These are phyloP conservation scores for Cladosporium austrohemisphaericum DNA, from an alignment of 2,329 filamentous ascomycete species.

Conservation along the genomic window DNA sequence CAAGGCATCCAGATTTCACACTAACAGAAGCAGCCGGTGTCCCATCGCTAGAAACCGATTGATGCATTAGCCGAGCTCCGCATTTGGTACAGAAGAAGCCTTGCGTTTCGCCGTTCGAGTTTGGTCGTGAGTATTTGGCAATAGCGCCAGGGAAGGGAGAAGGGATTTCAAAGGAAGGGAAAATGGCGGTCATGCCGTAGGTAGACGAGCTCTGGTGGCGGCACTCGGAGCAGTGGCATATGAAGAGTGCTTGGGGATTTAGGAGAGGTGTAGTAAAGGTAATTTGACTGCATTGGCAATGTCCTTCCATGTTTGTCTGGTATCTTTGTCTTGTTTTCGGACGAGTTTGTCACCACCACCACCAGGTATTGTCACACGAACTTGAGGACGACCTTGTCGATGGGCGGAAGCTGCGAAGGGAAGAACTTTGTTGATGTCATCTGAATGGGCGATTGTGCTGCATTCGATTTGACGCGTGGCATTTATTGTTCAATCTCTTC, in stretches of 20 bases:
- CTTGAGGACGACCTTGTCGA: too few species aligned
- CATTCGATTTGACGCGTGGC: too few species aligned
- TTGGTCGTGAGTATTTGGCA: conserved; percentile 4
- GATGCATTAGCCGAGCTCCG: conserved; percentile 12
- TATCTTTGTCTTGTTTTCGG: too few species aligned
- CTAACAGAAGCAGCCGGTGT: conserved; percentile 1
- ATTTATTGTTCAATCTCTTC: too few species aligned
- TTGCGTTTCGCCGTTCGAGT: not conserved
- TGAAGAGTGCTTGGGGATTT: conserved; percentile 2
- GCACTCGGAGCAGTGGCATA: conserved; percentile 19
- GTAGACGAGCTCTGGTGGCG: conserved; percentile 17
- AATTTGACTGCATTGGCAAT: conserved; percentile 15
- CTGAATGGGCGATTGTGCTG: too few species aligned
- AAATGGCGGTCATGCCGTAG: conserved; percentile 16
- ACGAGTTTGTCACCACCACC: too few species aligned
- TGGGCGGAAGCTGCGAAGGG: too few species aligned
- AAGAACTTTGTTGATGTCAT: too few species aligned
- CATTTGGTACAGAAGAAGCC: conserved; percentile 14
- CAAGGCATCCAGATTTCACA: conserved; percentile 8
- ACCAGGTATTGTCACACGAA: too few species aligned
- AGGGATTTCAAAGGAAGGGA: conserved; percentile 10
- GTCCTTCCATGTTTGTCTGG: conserved; percentile 17
- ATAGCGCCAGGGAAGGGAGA: not conserved
- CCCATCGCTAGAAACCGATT: conserved; percentile 2
- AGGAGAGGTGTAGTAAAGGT: conserved; percentile 10